Evolutionary conservation across 495 filamentous ascomycete species (phyloP).

Genomic region (Aspergillus biplanus): DNA sequence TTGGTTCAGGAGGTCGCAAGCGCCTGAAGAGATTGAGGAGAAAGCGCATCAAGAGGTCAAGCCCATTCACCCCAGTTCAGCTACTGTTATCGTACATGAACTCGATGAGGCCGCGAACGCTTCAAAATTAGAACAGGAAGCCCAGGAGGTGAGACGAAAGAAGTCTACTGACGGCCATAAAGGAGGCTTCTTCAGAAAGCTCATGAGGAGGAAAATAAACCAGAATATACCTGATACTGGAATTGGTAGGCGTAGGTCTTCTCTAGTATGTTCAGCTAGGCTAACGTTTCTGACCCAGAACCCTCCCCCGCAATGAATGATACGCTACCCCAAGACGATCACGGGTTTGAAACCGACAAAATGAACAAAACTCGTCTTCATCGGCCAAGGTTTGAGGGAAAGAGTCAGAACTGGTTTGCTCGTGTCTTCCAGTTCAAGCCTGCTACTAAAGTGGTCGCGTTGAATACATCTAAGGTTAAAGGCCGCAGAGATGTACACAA

Average conservation of each 20-base stretch:
- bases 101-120: slow-evolving; percentile 13
- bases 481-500: slow-evolving; percentile 74
- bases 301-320: slow-evolving; percentile 10
- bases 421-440: slow-evolving; percentile 90
- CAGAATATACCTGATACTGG: slow-evolving; percentile 21
- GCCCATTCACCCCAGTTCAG: slow-evolving; percentile 31
- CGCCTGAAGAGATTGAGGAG: slow-evolving; percentile 31
- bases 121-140: slow-evolving; percentile 1
- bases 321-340: slow-evolving; percentile 24
- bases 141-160: slow-evolving; percentile 16
- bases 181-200: slow-evolving; percentile 33
- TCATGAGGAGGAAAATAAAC: slow-evolving; percentile 38
- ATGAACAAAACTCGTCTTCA: slow-evolving; percentile 22
- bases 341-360: slow-evolving; percentile 24
- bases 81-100: slow-evolving; percentile 34
- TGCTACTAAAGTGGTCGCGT: slow-evolving; percentile 69
- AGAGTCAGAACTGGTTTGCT: slow-evolving; percentile 76
- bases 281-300: slow-evolving; percentile 14
- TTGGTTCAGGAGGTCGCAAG: slow-evolving; percentile 67
- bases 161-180: slow-evolving; percentile 11
- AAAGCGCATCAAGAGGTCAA: slow-evolving; percentile 24
- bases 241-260: not conserved
- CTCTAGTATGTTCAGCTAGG: slow-evolving; percentile 27
- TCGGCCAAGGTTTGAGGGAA: slow-evolving; percentile 7
- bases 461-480: slow-evolving; percentile 67